Evolutionary conservation across 495 filamentous ascomycete species (phyloP), one percentile per base, ranked within the genome.

Genomic region (Penicillium argentinense): DNA sequence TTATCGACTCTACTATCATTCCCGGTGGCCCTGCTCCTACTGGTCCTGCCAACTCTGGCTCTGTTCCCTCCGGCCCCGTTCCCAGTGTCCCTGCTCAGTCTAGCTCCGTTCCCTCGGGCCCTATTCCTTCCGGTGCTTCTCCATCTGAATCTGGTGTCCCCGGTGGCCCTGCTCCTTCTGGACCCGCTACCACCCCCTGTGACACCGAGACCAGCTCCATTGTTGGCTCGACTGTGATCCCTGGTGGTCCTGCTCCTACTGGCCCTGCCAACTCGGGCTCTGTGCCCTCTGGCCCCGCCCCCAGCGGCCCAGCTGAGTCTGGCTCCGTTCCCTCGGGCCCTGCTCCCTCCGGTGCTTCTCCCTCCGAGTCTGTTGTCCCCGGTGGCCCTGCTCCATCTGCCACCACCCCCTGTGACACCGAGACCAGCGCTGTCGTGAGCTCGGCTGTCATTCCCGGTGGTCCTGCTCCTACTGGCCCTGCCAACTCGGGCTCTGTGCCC

Each of bases 11-110:
- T 42, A 34, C 33, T 34, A 28, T 36, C 50, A 54, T 63, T 36
- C 51, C 62, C 11, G 59, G 66, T 40, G 45, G 56, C 25, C 50
- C 41, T 29, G 39, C 47, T 40, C 47, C 55, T 14, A 41, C 60
- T 19, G 40, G 47, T 52, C 38, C 45, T 39, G 11, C 5, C 14
- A 5, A 42, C 3, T 39, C 51, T 22, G 42, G 22, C 25, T 28
- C 47, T 39, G 26, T n/a, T 28, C 38, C 57, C 47, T 39, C 30
- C 11, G n/a, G n/a, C n/a, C n/a, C n/a, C n/a, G n/a, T n/a, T n/a
- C n/a, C n/a, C n/a, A n/a, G 3, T 24, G 34, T 12, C 22, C 30
- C 56, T 42, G 19, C 30, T 30, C 49, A 42, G 9, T 39, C 42
- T 11, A 42, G 40, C 23, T 28, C 54, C 36, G 38, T 39, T 39